Evolutionary conservation across 2,329 filamentous ascomycete genomes (phyloP).

Genomic region (Verticillium tricorpus): DNA sequence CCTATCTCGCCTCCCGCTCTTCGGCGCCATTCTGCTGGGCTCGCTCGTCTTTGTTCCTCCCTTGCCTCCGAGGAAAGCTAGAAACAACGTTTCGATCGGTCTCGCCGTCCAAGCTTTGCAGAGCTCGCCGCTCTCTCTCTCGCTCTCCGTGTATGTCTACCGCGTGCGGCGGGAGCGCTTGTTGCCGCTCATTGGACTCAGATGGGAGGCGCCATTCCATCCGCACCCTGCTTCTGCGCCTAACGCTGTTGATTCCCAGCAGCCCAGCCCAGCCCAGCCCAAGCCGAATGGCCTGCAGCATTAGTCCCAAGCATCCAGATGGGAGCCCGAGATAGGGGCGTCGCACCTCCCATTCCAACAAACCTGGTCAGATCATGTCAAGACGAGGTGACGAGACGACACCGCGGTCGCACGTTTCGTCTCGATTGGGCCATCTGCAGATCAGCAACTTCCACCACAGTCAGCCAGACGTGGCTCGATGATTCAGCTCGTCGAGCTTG

Average conservation of each 20-base stretch:
- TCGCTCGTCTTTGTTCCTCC: neutral
- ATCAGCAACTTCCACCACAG: neutral
- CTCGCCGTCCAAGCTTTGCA: neutral
- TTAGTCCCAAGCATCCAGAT: neutral
- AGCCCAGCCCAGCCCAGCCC: neutral
- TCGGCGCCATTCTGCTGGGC: neutral
- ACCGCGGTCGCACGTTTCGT: neutral
- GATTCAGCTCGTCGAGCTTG: neutral
- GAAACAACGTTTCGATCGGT: neutral
- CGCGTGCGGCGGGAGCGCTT: neutral
- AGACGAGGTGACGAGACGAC: neutral
- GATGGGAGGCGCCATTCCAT: neutral
- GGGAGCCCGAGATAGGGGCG: neutral
- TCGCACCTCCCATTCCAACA: neutral
- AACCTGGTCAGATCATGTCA: neutral
- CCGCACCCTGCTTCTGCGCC: neutral
- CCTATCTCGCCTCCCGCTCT: neutral
- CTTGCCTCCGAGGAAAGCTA: neutral
- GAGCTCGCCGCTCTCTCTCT: neutral
- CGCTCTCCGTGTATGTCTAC: neutral
- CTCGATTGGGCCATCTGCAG: neutral
- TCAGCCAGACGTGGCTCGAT: neutral
- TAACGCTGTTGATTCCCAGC: neutral
- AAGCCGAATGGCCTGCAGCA: neutral
- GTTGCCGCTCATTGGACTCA: neutral